phyloP scores from a whole-genome alignment of 2,329 filamentous ascomycete genomes.

The Ceratocystis lukuohia region DNA sequence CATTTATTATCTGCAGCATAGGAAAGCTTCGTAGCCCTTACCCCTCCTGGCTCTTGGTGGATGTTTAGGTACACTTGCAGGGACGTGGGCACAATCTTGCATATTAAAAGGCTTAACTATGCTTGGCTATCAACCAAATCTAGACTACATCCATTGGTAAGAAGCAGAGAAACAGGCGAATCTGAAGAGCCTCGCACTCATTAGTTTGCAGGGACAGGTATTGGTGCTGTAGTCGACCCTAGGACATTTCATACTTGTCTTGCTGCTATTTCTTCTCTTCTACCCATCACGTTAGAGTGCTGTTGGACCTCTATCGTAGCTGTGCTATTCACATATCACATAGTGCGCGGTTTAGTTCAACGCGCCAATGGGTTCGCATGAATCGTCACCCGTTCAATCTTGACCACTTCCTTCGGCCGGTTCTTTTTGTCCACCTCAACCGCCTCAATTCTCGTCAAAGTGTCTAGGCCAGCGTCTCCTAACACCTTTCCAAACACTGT shows the following conservation, averaged over 20 bases:
- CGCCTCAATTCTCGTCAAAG: constrained; percentile 57
- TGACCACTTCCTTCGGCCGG: constrained; percentile 51
- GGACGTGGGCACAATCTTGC: not conserved
- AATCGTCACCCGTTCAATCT: constrained; percentile 56
- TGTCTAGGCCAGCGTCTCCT: constrained; percentile 49
- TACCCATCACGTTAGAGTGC: not conserved
- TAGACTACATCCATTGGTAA: not conserved
- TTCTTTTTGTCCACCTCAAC: constrained; percentile 66
- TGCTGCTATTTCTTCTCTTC: not conserved
- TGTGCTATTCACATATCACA: too few species aligned
- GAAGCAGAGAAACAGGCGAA: not conserved
- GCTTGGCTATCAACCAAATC: not conserved
- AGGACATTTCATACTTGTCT: not conserved
- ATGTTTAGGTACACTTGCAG: not conserved
- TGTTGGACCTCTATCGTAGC: constrained; percentile 12
- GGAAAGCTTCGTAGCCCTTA: not conserved
- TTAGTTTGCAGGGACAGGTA: too few species aligned
- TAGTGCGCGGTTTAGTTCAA: constrained; percentile 25
- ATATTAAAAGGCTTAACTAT: not conserved
- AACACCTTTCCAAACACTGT: constrained; percentile 69
- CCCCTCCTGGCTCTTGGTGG: not conserved
- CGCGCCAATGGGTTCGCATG: constrained; percentile 68
- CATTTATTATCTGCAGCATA: too few species aligned
- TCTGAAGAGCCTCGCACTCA: too few species aligned
- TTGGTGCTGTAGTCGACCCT: not conserved